These are phyloP conservation scores for Betula pendula DNA, from an alignment of 306 rosid species.

Conservation along the genomic window DNA sequence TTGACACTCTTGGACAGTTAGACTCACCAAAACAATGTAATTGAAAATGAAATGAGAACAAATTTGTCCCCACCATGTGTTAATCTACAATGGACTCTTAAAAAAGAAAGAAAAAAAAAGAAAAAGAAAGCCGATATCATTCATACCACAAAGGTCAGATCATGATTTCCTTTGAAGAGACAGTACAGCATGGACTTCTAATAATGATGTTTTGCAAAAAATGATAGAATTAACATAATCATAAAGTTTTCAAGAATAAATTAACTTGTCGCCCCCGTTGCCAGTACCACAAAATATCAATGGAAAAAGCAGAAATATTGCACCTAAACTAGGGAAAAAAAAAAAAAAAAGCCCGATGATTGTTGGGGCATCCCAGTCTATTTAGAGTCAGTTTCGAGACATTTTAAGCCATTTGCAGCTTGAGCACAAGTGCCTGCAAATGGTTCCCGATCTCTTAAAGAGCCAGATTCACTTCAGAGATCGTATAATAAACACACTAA, in stretches of 20 bases:
- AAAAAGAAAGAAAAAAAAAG: not conserved
- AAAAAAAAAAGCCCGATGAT: not conserved
- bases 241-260: not conserved
- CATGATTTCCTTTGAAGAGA: conserved; percentile 4
- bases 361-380: not conserved
- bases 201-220: not conserved
- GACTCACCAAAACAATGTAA: not conserved
- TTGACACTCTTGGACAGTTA: too few species aligned
- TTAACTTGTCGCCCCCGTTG: not conserved
- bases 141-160: not conserved
- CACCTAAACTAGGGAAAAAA: not conserved
- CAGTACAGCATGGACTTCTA: not conserved
- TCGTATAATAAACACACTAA: not conserved
- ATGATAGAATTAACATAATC: not conserved
- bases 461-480: not conserved
- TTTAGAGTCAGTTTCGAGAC: not conserved
- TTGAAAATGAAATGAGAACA: not conserved
- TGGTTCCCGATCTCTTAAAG: not conserved
- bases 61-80: not conserved
- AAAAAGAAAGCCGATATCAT: not conserved
- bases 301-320: not conserved
- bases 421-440: not conserved
- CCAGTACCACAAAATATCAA: not conserved
- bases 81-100: not conserved
- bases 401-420: too few species aligned